Conservation (phyloP, 2,329 filamentous ascomycete species). For the Fusarium pseudonygamai region DNA sequence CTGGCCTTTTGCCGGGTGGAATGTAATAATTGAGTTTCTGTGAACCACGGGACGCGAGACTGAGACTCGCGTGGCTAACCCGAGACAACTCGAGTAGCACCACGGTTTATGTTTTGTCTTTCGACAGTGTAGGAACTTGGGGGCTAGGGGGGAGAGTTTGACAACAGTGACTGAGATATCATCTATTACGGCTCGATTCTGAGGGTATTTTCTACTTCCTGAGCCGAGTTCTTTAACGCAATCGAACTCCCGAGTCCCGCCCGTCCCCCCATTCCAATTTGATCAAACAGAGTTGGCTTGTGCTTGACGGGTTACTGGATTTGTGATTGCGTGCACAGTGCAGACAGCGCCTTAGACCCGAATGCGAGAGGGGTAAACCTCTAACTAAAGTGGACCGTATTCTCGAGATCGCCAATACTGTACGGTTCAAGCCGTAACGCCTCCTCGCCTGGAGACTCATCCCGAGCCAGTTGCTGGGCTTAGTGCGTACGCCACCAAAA, state of each 20-base stretch:
- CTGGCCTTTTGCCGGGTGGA: neutral
- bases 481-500: neutral
- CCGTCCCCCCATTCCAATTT: neutral
- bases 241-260: neutral
- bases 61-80: slow-evolving; percentile 34
- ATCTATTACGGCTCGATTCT: neutral
- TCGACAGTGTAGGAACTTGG: neutral
- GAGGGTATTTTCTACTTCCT: neutral
- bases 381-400: neutral
- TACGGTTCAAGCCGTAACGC: neutral
- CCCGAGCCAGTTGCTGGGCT: neutral
- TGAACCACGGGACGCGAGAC: slow-evolving; percentile 1
- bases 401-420: slow-evolving; percentile 3
- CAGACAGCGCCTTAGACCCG: neutral
- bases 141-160: neutral
- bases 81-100: slow-evolving; percentile 24
- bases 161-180: neutral
- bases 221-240: neutral
- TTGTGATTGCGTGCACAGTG: slow-evolving; percentile 5
- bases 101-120: slow-evolving; percentile 2
- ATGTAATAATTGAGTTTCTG: slow-evolving; percentile 8
- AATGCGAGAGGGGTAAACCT: neutral
- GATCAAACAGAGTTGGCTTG: slow-evolving; percentile 4
- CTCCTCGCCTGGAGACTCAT: neutral
- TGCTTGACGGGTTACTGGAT: neutral